Evolutionary conservation across 768 basidiomycete species (phyloP).

Genomic region (Psilocybe cubensis): DNA sequence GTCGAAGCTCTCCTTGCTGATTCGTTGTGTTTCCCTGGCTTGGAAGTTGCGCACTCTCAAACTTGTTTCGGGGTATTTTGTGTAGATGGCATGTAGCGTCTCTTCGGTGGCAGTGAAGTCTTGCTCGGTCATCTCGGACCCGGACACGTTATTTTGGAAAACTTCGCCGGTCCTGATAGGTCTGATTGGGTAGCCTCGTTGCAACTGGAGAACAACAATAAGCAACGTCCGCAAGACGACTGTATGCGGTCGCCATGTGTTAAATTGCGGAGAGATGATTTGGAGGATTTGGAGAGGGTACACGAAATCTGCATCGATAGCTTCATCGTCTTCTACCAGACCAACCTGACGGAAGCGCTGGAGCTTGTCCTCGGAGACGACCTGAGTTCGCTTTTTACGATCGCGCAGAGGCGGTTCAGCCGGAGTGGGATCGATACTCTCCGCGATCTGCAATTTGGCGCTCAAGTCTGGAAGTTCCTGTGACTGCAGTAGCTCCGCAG

Average conservation of each 20-base stretch:
- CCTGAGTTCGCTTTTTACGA: background rate
- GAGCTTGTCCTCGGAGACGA: background rate
- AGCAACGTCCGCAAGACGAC: conserved; percentile 51
- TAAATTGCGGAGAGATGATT: conserved; percentile 66
- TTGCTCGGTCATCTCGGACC: conserved; percentile 15
- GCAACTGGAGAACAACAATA: conserved; percentile 48
- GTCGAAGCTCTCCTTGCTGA: conserved; percentile 30
- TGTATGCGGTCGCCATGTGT: conserved; percentile 66
- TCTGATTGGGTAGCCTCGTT: conserved; percentile 50
- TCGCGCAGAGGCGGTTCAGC: conserved; percentile 7
- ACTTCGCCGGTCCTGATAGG: conserved; percentile 37
- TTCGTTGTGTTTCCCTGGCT: conserved; percentile 27
- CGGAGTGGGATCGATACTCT: background rate
- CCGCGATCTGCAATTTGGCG: conserved; percentile 3
- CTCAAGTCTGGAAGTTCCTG: conserved; percentile 6
- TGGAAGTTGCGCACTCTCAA: conserved; percentile 37
- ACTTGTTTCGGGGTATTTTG: conserved; percentile 52
- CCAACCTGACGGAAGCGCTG: background rate
- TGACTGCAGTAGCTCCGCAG: background rate
- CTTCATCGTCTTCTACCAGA: conserved; percentile 18
- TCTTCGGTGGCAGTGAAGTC: conserved; percentile 16
- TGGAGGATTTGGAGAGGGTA: conserved; percentile 56
- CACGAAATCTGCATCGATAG: conserved; percentile 18
- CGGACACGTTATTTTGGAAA: conserved; percentile 19
- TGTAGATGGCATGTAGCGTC: conserved; percentile 51